These are phyloP conservation scores for Boletus vermiculosoides DNA, from an alignment of 768 basidiomycete species.

Conservation along the genomic window DNA sequence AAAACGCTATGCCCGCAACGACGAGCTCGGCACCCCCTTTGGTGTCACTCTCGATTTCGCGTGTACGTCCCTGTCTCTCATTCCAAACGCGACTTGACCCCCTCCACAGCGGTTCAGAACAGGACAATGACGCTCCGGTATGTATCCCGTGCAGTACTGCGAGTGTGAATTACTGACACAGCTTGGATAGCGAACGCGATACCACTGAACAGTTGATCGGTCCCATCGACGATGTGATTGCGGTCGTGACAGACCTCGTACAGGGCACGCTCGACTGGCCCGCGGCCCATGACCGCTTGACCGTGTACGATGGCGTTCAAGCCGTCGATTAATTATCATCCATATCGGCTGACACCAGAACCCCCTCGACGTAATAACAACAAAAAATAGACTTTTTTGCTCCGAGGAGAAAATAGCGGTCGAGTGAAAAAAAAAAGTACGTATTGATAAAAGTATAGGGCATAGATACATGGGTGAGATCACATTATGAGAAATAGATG, in stretches of 20 bases:
- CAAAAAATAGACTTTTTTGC: slow-evolving; percentile 3
- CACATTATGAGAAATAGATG: neutral
- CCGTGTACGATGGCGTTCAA: slow-evolving; percentile 87
- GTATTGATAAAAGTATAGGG: neutral
- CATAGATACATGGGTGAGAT: neutral
- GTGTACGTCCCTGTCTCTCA: slow-evolving; percentile 36
- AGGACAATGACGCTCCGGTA: slow-evolving; percentile 92
- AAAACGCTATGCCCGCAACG: slow-evolving; percentile 95
- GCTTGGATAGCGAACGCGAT: slow-evolving; percentile 74
- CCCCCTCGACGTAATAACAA: neutral
- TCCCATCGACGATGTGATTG: slow-evolving; percentile 82
- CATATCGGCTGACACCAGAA: neutral
- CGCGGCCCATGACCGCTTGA: slow-evolving; percentile 66
- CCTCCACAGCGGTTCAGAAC: slow-evolving; percentile 74
- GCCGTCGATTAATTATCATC: slow-evolving; percentile 52
- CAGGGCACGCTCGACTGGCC: slow-evolving; percentile 75
- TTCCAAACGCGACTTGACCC: neutral
- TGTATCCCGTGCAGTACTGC: slow-evolving; percentile 29
- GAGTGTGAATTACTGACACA: neutral
- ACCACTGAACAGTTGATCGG: slow-evolving; percentile 93
- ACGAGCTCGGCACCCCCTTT: slow-evolving; percentile 97
- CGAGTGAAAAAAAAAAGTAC: neutral
- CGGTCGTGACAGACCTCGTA: slow-evolving; percentile 74
- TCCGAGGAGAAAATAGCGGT: slow-evolving; percentile 17
- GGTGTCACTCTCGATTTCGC: slow-evolving; percentile 97